Percentiles rank a stretch among this genome's conserved stretches.
Evolutionary conservation across 805 yeast species (phyloP).

Genomic region (Metschnikowia kunwiensis): DNA sequence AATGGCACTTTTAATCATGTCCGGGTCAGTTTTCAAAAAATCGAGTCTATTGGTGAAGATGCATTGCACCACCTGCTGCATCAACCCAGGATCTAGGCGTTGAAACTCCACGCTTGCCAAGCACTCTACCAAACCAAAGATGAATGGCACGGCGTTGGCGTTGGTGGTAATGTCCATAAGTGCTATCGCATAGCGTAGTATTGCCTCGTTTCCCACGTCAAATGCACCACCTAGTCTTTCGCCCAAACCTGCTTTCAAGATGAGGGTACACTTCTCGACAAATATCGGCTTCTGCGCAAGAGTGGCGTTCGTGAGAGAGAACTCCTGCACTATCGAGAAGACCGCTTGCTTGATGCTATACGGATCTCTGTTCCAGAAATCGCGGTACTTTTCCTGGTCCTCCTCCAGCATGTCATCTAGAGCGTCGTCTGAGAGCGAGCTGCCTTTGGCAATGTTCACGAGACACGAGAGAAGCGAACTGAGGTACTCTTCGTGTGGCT

Average conservation of each 20-base stretch:
- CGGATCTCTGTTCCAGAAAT: slow-evolving; percentile 52
- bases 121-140: slow-evolving; percentile 46
- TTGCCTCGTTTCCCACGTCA: slow-evolving; percentile 35
- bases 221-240: slow-evolving; percentile 69
- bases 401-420: slow-evolving; percentile 39
- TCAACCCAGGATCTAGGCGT: slow-evolving; percentile 26
- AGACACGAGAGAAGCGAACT: slow-evolving; percentile 60
- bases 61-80: slow-evolving; percentile 35
- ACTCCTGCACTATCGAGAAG: slow-evolving; percentile 37
- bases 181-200: slow-evolving; percentile 9
- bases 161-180: slow-evolving; percentile 16
- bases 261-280: slow-evolving; percentile 60
- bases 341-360: slow-evolving; percentile 41
- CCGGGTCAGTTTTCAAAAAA: slow-evolving; percentile 52
- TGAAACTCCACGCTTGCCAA: slow-evolving; percentile 38
- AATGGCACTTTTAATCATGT: slow-evolving; percentile 50
- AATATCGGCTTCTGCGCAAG: slow-evolving; percentile 45
- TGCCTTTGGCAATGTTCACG: slow-evolving; percentile 68
- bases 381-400: slow-evolving; percentile 19
- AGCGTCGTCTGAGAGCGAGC: slow-evolving; percentile 55
- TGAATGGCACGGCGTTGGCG: slow-evolving; percentile 38
- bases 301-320: slow-evolving; percentile 38
- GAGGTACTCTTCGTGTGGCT: slow-evolving; percentile 42
- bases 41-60: slow-evolving; percentile 36
- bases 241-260: slow-evolving; percentile 61